Percentiles rank a stretch among this genome's conserved stretches.
Conservation (phyloP, 2,329 filamentous ascomycete species). For the Fusarium sp. region DNA sequence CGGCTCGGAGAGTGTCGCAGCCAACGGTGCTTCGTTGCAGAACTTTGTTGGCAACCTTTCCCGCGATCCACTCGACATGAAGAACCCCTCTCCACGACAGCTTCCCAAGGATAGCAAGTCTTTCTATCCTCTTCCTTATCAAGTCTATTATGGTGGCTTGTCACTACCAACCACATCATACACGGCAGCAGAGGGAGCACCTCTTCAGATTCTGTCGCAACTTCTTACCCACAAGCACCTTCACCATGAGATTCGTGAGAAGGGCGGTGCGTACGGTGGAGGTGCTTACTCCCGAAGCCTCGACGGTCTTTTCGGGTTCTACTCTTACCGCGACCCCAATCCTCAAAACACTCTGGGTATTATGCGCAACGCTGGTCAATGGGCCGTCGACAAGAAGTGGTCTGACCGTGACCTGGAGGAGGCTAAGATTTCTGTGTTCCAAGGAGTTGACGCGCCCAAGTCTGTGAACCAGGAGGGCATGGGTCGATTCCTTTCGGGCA, state of each 20-base stretch:
- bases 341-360: conserved; percentile 88
- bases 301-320: conserved; percentile 91
- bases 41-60: conserved; percentile 71
- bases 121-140: conserved; percentile 95
- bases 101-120: conserved; percentile 73
- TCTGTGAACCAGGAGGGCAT: conserved; percentile 91
- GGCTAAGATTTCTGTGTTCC: conserved; percentile 95
- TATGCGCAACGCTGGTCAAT: conserved; percentile 84
- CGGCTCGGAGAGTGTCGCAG: conserved; percentile 76
- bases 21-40: conserved; percentile 78
- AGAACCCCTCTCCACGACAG: conserved; percentile 48
- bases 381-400: conserved; percentile 87
- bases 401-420: conserved; percentile 89
- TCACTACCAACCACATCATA: conserved; percentile 89
- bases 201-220: conserved; percentile 89
- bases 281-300: conserved; percentile 85
- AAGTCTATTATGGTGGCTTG: conserved; percentile 93
- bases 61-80: conserved; percentile 56
- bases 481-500: conserved; percentile 83
- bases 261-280: conserved; percentile 95
- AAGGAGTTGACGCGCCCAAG: conserved; percentile 87
- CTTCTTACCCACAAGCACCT: conserved; percentile 96
- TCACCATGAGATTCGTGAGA: conserved; percentile 97
- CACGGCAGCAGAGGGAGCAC: conserved; percentile 77
- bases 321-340: conserved; percentile 97